Percentiles rank a stretch among this genome's conserved stretches.
phyloP scores from a whole-genome alignment of 1,284 basidiomycete species.

The Rhodotorula sp. region DNA sequence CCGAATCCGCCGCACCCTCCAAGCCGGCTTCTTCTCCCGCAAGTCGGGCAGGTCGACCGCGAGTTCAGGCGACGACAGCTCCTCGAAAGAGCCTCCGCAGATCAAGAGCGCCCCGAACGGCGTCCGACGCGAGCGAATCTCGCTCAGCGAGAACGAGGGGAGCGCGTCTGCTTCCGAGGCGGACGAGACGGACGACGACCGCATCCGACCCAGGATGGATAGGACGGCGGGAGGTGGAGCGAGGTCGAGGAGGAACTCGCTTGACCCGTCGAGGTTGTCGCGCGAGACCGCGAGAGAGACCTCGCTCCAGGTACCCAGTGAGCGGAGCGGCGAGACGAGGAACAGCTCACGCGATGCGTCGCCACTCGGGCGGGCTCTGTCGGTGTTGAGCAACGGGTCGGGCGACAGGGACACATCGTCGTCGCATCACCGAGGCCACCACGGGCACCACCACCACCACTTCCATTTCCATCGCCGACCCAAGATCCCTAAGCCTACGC shows the following conservation, averaged over 20 bases:
- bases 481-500: constrained; percentile 40
- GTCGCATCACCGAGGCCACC: neutral
- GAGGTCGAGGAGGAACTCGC: constrained; percentile 26
- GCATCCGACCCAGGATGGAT: constrained; percentile 1
- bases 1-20: constrained; percentile 35
- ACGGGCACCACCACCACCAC: constrained; percentile 1
- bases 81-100: neutral
- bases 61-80: neutral
- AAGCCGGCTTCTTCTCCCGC: constrained; percentile 33
- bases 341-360: constrained; percentile 26
- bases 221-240: neutral
- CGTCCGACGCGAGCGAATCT: constrained; percentile 5
- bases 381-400: constrained; percentile 22
- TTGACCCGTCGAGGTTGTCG: constrained; percentile 29
- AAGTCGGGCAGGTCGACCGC: constrained; percentile 9
- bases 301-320: neutral
- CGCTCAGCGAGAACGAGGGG: constrained; percentile 32
- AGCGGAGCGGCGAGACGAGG: neutral
- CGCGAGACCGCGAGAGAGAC: constrained; percentile 1
- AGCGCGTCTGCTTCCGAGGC: constrained; percentile 29
- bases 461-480: constrained; percentile 16
- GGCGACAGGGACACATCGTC: neutral
- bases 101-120: constrained; percentile 14
- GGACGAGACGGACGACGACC: constrained; percentile 39
- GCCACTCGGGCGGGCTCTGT: constrained; percentile 30